Percentiles rank a stretch among this genome's conserved stretches.
These are phyloP conservation scores for Chondrus crispus DNA, from an alignment of 23 red algal genomes.

Conservation along the genomic window DNA sequence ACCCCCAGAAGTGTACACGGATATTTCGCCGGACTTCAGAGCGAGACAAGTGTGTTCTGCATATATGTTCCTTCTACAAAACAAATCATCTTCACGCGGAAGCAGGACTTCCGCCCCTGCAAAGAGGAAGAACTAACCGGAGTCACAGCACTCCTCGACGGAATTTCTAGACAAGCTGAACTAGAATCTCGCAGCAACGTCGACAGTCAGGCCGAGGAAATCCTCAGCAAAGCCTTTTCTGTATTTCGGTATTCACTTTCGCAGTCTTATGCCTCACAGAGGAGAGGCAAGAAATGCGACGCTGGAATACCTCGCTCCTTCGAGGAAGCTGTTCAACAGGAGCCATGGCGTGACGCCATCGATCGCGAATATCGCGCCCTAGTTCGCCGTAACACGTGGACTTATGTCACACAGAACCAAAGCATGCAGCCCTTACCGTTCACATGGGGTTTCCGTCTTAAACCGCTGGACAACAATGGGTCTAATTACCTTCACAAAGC, in stretches of 20 bases:
- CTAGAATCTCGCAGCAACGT: not conserved
- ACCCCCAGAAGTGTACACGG: not conserved
- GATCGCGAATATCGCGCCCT: not conserved
- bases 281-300: too few species aligned
- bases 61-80: not conserved
- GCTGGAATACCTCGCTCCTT: not conserved
- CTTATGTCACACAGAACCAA: too few species aligned
- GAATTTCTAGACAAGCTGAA: not conserved
- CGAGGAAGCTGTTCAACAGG: not conserved
- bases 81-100: not conserved
- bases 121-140: not conserved
- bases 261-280: too few species aligned
- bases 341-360: constrained; percentile 12
- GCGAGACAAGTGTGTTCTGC: not conserved
- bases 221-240: not conserved
- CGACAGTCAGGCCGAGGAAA: not conserved
- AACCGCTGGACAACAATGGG: not conserved
- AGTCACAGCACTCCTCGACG: not conserved
- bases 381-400: not conserved
- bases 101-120: not conserved
- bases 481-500: not conserved
- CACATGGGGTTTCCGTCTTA: not conserved
- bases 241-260: not conserved
- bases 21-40: not conserved
- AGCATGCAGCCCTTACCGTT: too few species aligned